Percentiles rank a stretch among this genome's conserved stretches.
Conservation (phyloP, 495 filamentous ascomycete genomes). For the Haplographium delicatum region DNA sequence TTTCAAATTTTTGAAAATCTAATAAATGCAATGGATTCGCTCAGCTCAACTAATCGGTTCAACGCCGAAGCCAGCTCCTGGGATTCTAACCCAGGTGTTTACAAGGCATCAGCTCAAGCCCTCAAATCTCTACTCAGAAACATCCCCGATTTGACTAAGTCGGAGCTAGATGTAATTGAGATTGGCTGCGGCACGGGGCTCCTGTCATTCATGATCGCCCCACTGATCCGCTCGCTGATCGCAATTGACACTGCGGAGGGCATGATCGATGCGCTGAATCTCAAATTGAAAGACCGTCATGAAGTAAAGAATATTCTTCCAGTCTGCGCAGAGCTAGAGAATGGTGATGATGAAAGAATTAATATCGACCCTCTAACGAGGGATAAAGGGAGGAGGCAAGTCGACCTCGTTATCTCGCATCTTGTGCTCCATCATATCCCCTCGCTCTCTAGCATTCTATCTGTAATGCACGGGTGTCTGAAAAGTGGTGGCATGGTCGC, state of each 20-base stretch:
- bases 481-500: conserved; percentile 39
- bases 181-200: conserved; percentile 54
- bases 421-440: conserved; percentile 52
- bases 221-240: conserved; percentile 34
- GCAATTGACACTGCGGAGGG: conserved; percentile 47
- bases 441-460: conserved; percentile 34
- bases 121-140: conserved; percentile 28
- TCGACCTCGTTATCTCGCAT: conserved; percentile 46
- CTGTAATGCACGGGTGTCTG: conserved; percentile 37
- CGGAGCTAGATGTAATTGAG: conserved; percentile 42
- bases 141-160: conserved; percentile 12
- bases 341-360: conserved; percentile 31
- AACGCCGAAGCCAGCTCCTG: conserved; percentile 35
- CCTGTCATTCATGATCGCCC: conserved; percentile 42
- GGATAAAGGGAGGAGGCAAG: conserved; percentile 19
- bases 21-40: too few relatives aligned
- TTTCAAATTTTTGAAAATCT: too few relatives aligned
- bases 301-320: conserved; percentile 21
- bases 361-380: conserved; percentile 1
- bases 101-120: conserved; percentile 28
- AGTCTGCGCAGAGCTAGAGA: conserved; percentile 28
- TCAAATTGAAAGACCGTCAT: conserved; percentile 30
- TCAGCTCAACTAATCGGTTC: conserved; percentile 36
- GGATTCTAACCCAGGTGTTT: conserved; percentile 35
- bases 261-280: conserved; percentile 45